These are phyloP conservation scores for Psilocybe subaeruginosa DNA, from an alignment of 768 basidiomycete species.

Conservation along the genomic window DNA sequence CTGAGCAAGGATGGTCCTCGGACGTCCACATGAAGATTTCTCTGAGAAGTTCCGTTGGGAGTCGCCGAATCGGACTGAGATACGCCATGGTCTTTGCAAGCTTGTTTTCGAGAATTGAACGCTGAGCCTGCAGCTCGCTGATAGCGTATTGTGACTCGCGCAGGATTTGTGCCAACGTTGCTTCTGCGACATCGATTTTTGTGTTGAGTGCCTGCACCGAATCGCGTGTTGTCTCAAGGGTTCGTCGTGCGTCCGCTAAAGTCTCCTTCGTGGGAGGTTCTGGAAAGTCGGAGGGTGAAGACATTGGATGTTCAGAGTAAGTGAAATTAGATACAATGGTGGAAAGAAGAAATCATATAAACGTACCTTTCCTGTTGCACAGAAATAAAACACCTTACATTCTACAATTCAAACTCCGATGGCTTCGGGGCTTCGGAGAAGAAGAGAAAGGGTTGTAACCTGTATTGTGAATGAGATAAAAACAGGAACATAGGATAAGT, in stretches of 20 bases:
- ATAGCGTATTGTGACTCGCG: conserved; percentile 57
- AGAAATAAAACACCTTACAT: conserved; percentile 11
- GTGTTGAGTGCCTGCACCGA: conserved; percentile 38
- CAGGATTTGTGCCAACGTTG: conserved; percentile 60
- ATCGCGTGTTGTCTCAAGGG: conserved; percentile 39
- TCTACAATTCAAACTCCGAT: conserved; percentile 20
- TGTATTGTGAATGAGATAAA: neutral
- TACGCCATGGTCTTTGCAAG: conserved; percentile 60
- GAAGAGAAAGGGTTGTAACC: conserved; percentile 6
- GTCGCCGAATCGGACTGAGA: conserved; percentile 69
- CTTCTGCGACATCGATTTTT: conserved; percentile 57
- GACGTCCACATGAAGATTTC: conserved; percentile 74
- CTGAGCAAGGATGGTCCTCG: conserved; percentile 70
- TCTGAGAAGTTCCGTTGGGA: conserved; percentile 74
- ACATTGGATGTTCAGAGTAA: conserved; percentile 7
- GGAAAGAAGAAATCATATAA: conserved; percentile 15
- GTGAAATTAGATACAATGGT: conserved; percentile 11
- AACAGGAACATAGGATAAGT: neutral
- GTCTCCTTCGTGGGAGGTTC: conserved; percentile 65
- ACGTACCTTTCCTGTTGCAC: neutral
- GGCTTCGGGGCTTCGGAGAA: conserved; percentile 4
- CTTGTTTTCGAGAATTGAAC: conserved; percentile 47
- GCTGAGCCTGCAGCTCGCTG: conserved; percentile 53
- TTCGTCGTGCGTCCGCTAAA: conserved; percentile 52
- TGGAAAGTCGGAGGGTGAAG: conserved; percentile 36